Evolutionary conservation across 2,329 filamentous ascomycete genomes (phyloP), one percentile per base, ranked within the genome.

Genomic region (Colletotrichum incanum): DNA sequence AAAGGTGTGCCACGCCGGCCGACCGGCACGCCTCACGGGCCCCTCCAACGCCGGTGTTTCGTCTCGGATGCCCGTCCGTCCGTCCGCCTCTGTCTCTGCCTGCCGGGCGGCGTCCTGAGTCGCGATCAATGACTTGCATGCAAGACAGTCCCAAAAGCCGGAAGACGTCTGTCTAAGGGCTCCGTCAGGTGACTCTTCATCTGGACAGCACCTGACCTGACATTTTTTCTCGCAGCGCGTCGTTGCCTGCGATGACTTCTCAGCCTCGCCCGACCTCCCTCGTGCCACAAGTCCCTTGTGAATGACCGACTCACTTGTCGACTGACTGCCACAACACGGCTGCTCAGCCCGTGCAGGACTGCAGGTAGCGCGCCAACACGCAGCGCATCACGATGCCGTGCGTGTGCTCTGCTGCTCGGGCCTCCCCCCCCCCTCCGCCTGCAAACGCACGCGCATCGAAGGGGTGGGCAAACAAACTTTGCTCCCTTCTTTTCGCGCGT

Each of bases 41-140:
- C 61, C n/a, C 41, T n/a, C 49, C 63, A n/a, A 8, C 56, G 55
- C 63, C 63, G 63, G 26, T 31, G 67, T 62, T 55, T 63, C 67
- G 65, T 71, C 68, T 67, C 68, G 68, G 68, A 47, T 41, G 47
- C 54, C 28, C 52, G 23, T 8, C 18, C 34, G 18, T 12, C 47
- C 28, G 50, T 5, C 50, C 28, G 28, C 18, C 28, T 31, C 26
- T 49, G 55, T 58, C 55, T 49, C 20, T 49, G n/a, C 28, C 58
- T 61, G 20, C 28, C 39, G 16, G 39, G 23, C 16, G 26, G 26
- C 49, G 23, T 20, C 26, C 14, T 20, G 49, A 12, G 52, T 37
- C 52, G 20, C 47, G 16, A 20, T n/a, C 34, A 28, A 65, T 34
- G 9, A 37, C 26, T 61, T n/a, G 20, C 26, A 34, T 47, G 28